Evolutionary conservation across 2,329 filamentous ascomycete species (phyloP).

Genomic region (Chrysoporthe deuterocubensis): DNA sequence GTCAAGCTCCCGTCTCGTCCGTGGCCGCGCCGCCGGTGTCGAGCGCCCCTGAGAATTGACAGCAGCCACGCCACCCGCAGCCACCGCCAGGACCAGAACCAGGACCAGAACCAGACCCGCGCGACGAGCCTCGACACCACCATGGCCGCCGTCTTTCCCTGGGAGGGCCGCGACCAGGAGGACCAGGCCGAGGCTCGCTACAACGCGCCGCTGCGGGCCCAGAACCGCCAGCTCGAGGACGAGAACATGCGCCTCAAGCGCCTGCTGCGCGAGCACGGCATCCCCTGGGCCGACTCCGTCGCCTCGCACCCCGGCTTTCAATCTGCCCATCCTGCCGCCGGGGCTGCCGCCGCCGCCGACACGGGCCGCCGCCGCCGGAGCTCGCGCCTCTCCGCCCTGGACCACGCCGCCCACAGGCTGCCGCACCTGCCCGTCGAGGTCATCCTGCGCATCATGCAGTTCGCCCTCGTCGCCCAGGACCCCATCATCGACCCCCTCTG

Average conservation of each 20-base stretch:
- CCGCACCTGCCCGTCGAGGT: slow-evolving; percentile 58
- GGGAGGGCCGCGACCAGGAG: slow-evolving; percentile 57
- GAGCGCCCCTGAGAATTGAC: no score
- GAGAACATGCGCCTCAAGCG: slow-evolving; percentile 57
- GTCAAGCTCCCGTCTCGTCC: neutral
- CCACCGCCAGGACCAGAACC: neutral
- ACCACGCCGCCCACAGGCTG: slow-evolving; percentile 30
- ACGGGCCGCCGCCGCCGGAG: slow-evolving; percentile 30
- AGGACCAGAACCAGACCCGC: neutral
- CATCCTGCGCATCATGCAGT: slow-evolving; percentile 55
- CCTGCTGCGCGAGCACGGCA: slow-evolving; percentile 55
- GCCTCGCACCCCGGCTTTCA: slow-evolving; percentile 40
- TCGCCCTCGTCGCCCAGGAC: slow-evolving; percentile 51
- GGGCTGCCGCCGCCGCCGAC: slow-evolving; percentile 34
- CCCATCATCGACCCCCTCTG: slow-evolving; percentile 61
- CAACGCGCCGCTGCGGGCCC: slow-evolving; percentile 52
- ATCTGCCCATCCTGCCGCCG: slow-evolving; percentile 22
- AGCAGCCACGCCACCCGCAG: neutral
- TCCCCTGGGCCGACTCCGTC: slow-evolving; percentile 51
- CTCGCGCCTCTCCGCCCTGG: slow-evolving; percentile 37
- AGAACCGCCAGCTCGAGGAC: slow-evolving; percentile 50
- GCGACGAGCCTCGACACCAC: neutral
- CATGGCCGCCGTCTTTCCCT: slow-evolving; percentile 38
- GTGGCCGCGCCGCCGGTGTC: neutral
- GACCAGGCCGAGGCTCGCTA: slow-evolving; percentile 54